Conservation (phyloP, 257 asterid species). For the Nicotiana paniculata region DNA sequence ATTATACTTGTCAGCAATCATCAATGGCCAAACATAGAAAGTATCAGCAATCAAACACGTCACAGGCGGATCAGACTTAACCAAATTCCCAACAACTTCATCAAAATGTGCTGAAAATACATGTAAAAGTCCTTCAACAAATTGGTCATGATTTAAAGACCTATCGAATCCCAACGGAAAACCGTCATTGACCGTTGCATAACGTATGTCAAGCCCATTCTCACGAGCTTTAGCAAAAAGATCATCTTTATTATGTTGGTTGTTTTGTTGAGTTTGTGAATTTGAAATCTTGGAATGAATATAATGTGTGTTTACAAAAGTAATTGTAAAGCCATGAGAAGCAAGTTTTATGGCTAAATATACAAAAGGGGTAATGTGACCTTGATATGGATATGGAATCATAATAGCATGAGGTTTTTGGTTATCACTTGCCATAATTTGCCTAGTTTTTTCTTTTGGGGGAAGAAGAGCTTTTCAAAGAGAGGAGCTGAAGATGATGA, state of each 20-base stretch:
- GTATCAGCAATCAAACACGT: conserved; percentile 66
- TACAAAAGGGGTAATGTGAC: conserved; percentile 73
- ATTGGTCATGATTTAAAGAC: conserved; percentile 50
- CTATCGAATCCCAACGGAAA: conserved; percentile 59
- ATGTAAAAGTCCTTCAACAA: conserved; percentile 51
- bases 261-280: conserved; percentile 27
- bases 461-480: not conserved
- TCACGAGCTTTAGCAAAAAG: conserved; percentile 49
- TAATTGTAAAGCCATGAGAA: conserved; percentile 60
- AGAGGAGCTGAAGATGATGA: not conserved
- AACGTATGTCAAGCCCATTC: conserved; percentile 66
- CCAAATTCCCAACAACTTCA: conserved; percentile 41
- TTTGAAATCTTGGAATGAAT: conserved; percentile 57
- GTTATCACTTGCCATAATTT: conserved; percentile 29
- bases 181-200: conserved; percentile 60
- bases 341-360: conserved; percentile 63
- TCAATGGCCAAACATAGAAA: conserved; percentile 53
- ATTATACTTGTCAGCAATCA: conserved; percentile 44
- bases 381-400: conserved; percentile 76
- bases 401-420: conserved; percentile 59
- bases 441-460: not conserved
- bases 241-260: conserved; percentile 18
- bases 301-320: conserved; percentile 65
- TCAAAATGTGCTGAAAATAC: conserved; percentile 54
- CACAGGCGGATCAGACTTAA: conserved; percentile 36